A percentile compares a stretch with the other conserved stretches of the same genome.
Conservation (phyloP, 116 monocot species). For the Papilionanthe hybrid region DNA sequence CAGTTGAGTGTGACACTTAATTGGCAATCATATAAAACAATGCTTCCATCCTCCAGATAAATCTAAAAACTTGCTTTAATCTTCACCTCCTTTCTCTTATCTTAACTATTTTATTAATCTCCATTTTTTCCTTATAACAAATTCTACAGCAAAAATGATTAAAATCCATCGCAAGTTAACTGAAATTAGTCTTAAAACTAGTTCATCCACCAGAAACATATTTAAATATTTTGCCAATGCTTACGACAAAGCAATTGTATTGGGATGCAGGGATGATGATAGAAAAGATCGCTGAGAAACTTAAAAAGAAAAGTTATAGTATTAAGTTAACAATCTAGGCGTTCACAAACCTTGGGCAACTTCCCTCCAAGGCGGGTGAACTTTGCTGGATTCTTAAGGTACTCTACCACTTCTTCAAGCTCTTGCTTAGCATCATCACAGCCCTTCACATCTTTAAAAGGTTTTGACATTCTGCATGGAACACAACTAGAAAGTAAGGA, state of each 20-base stretch:
- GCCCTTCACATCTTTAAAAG: conserved; percentile 98
- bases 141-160: no score
- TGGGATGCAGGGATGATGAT: not conserved
- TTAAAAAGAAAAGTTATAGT: not conserved
- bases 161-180: not conserved
- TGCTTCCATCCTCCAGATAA: not conserved
- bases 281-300: not conserved
- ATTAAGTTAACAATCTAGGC: not conserved
- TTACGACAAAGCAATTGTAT: not conserved
- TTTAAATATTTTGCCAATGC: not conserved
- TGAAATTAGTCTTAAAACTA: not conserved
- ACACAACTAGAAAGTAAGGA: not conserved
- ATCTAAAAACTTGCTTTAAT: not conserved
- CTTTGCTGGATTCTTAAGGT: conserved; percentile 88
- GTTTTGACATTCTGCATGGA: conserved; percentile 85
- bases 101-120: not conserved
- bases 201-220: not conserved
- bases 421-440: conserved; percentile 99
- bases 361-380: conserved; percentile 97
- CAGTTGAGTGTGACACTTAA: no score
- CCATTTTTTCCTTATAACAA: no score
- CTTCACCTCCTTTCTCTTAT: not conserved
- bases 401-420: conserved; percentile 97
- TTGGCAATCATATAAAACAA: not conserved
- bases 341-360: conserved; percentile 77